Evolutionary conservation across 2,329 filamentous ascomycete species (phyloP).

Genomic region (Zasmidium citrigriseum): DNA sequence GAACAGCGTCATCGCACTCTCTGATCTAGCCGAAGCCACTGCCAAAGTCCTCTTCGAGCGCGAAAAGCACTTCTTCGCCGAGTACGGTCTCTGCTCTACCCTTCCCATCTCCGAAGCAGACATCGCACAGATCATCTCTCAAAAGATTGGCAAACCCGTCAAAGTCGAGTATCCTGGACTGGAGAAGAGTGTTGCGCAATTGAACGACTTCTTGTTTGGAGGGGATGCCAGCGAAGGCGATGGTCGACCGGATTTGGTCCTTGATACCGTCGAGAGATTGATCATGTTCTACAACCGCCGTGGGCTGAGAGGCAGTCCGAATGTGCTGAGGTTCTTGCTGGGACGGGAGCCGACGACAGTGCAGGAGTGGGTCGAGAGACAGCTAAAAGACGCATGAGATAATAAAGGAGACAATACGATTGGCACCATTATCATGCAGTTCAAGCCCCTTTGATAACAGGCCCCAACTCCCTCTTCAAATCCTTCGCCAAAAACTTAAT

Average conservation of each 20-base stretch:
- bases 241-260: conserved; percentile 8
- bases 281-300: conserved; percentile 20
- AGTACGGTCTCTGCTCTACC: conserved; percentile 32
- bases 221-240: conserved; percentile 14
- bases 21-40: conserved; percentile 31
- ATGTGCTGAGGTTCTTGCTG: conserved; percentile 20
- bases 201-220: conserved; percentile 11
- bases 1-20: conserved; percentile 30
- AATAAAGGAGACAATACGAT: too few relatives aligned
- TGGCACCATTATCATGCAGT: too few relatives aligned
- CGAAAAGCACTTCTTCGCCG: conserved; percentile 31
- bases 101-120: conserved; percentile 21
- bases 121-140: conserved; percentile 19
- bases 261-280: conserved; percentile 17
- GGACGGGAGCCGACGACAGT: conserved; percentile 12
- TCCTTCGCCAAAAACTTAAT: too few relatives aligned
- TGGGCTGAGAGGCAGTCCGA: conserved; percentile 17
- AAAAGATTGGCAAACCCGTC: conserved; percentile 29
- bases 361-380: conserved; percentile 16
- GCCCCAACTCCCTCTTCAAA: too few relatives aligned
- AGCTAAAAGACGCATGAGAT: too few relatives aligned
- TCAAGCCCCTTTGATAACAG: too few relatives aligned
- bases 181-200: conserved; percentile 20
- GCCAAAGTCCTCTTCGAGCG: conserved; percentile 26
- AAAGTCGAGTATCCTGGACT: conserved; percentile 19